Base-by-base conservation (phyloP, 257 asterid species). In the Salvia rosmarinus region DNA sequence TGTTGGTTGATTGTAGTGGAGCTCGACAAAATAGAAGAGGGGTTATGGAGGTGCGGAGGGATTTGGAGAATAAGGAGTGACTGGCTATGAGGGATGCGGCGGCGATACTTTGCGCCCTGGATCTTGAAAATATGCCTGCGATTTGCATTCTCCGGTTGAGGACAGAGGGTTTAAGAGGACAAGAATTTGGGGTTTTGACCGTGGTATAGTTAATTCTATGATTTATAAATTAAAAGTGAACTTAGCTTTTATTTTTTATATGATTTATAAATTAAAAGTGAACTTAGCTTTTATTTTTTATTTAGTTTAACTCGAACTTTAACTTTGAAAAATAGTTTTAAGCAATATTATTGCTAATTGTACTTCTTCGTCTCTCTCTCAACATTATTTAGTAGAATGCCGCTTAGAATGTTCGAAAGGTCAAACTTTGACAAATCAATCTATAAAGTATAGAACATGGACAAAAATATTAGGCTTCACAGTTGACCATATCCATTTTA, bases 91-190 rank as follows among this genome's bases (percentile, higher is more conserved):
- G 64, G 61, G 40, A 63, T 13, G 73, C 63, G 66, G 79, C 77
- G 47, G 77, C 73, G 60, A 77, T 16, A 13, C 75, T 44, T 6
- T 61, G 71, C 2, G 75, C 43, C 73, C 70, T 80, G 42, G 82
- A 78, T 72, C 80, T 85, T 35, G 76, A 63, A 44, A 78, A 4
- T 19, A 57, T 42, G 82, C 77, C 67, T 50, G 66, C 65, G 72
- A 83, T 42, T 77, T 52, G 81, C 86, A 83, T 86, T 65, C 68
- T 68, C 51, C 54, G 46, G 74, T 40, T 17, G 14, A 9, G 77
- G 64, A 6, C 25, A 17, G 68, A 66, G 77, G 86, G 78, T 76
- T 79, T 79, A 64, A 68, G 78, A 11, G 46, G 9, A n/a, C 44
- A 0, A 19, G 63, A 68, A 30, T n/a, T 17, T 10, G 32, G 64